Percentiles rank a stretch among this genome's conserved stretches.
phyloP scores from a whole-genome alignment of 2,329 filamentous ascomycete species.

The Colletotrichum sidae region DNA sequence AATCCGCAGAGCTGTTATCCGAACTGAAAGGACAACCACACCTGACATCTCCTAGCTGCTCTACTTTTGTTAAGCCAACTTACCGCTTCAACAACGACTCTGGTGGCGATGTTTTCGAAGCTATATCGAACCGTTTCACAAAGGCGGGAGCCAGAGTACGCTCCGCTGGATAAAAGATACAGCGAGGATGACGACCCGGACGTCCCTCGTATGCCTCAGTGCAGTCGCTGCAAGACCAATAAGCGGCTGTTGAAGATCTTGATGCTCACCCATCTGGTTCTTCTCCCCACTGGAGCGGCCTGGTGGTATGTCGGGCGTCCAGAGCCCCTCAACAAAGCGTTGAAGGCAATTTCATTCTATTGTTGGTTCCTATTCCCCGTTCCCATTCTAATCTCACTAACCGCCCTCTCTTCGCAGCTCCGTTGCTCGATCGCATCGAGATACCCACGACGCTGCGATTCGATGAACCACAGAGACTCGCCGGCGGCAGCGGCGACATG shows the following conservation, averaged over 20 bases:
- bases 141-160: not conserved
- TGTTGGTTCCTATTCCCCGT: not conserved
- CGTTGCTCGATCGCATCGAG: slow-evolving; percentile 9
- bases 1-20: not conserved
- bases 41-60: not conserved
- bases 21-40: not conserved
- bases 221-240: not conserved
- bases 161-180: not conserved
- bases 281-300: not conserved
- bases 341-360: slow-evolving; percentile 13
- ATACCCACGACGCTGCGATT: slow-evolving; percentile 12
- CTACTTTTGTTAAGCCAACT: not conserved
- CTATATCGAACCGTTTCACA: not conserved
- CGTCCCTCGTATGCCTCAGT: not conserved
- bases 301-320: not conserved
- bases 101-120: not conserved
- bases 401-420: not conserved
- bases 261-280: not conserved
- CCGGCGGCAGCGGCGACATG: slow-evolving; percentile 13
- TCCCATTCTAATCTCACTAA: not conserved
- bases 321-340: not conserved
- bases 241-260: slow-evolving; percentile 1
- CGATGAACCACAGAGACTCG: slow-evolving; percentile 16
- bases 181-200: not conserved
- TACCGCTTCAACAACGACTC: not conserved